Evolutionary conservation across 1,284 basidiomycete species (phyloP), one percentile per base, ranked within the genome.

Genomic region (Neolentinus lepideus): DNA sequence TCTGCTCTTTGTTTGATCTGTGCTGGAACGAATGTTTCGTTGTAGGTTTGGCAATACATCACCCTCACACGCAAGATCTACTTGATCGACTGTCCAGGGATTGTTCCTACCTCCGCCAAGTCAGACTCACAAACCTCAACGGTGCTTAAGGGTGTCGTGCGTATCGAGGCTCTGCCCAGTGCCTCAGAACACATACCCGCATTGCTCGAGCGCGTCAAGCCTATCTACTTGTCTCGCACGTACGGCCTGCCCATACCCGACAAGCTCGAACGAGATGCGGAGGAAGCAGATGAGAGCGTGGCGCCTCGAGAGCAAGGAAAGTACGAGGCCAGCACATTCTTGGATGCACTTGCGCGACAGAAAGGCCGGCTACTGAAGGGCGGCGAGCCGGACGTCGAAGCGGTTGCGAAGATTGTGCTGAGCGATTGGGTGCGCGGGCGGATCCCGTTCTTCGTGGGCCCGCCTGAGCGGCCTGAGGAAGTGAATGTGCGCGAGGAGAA

Each of bases 401-500:
- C 90, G 2, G 92, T 95, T 14, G 92, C 96, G 31, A 98, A 96
- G 76, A 96, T 98, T 72, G 78, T 99, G 50, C 74, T 99, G 63
- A 94, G 90, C 70, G 97, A 99, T 70, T 99, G 97, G 97, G 94
- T 98, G 58, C 80, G 97, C 55, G 97, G 97, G 24, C 90, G 94
- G 64, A 92, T 95, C 64, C 92, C 92, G 29, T 94, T 84, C 75
- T 94, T 93, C 63, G 90, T 92, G 22, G 67, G 87, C 10, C 92
- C 92, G 12, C 89, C 90, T 54, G 86, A 88, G 67, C 74, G 88
- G 51, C 67, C 85, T 11, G 84, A 84, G 58, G 85, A 83, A 60
- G 70, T 89, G 55, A 89, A 88, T 65, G 73, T 75, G 64, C 70
- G 71, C 11, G 87, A 88, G 70, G 82, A 76, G 57, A 84, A 81